Evolutionary conservation across 306 rosid species (phyloP).

Genomic region (Fragaria ananassa): DNA sequence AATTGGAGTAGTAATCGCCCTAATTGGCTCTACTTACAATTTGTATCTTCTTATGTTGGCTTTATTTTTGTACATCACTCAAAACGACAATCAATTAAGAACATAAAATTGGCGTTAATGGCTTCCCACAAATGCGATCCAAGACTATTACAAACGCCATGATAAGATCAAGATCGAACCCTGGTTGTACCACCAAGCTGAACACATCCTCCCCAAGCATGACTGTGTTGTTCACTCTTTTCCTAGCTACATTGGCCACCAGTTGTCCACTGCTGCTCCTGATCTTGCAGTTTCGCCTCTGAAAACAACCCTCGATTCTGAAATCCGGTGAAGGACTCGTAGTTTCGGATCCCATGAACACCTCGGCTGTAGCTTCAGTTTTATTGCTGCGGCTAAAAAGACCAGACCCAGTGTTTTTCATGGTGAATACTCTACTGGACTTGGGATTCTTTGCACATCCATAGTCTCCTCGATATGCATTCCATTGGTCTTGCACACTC

Average conservation of each 20-base stretch:
- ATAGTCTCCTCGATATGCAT: conserved; percentile 38
- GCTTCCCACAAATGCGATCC: conserved; percentile 42
- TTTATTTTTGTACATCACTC: neutral
- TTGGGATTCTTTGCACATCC: conserved; percentile 14
- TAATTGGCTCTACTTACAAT: neutral
- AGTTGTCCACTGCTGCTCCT: conserved; percentile 22
- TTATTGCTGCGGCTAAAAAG: conserved; percentile 19
- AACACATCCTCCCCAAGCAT: conserved; percentile 43
- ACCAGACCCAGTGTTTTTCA: conserved; percentile 31
- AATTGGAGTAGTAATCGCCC: conserved; percentile 5
- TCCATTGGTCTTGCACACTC: conserved; percentile 43
- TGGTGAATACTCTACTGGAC: conserved; percentile 32
- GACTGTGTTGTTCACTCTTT: conserved; percentile 38
- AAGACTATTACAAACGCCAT: conserved; percentile 46
- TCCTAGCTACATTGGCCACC: conserved; percentile 43
- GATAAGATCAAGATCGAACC: conserved; percentile 30
- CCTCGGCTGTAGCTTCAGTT: conserved; percentile 26
- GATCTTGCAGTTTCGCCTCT: conserved; percentile 40
- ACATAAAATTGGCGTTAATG: conserved; percentile 42
- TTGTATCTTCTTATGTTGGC: conserved; percentile 1
- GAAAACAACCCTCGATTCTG: conserved; percentile 42
- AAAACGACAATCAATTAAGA: conserved; percentile 16
- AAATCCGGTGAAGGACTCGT: conserved; percentile 27
- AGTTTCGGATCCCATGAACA: conserved; percentile 21
- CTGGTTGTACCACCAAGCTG: conserved; percentile 38